Evolutionary conservation across 2,329 filamentous ascomycete species (phyloP).

Genomic region (Hypocreales sp.): DNA sequence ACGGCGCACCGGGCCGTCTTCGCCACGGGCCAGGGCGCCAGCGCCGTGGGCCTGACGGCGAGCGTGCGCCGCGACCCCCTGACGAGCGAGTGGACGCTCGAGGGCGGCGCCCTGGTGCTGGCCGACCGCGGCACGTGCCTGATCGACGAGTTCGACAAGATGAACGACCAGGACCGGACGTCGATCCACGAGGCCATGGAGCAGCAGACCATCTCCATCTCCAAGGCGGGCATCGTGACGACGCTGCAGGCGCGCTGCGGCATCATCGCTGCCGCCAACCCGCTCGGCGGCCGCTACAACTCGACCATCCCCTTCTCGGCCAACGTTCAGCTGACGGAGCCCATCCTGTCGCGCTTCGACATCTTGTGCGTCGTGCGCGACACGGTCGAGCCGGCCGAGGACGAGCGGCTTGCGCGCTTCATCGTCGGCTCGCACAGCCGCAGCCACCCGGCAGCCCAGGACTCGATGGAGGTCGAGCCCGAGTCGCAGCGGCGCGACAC

Average conservation of each 20-base stretch:
- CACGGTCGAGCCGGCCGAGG: constrained; percentile 81
- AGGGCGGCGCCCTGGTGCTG: constrained; percentile 87
- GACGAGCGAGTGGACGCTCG: constrained; percentile 93
- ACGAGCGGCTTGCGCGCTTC: constrained; percentile 85
- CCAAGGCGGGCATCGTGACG: constrained; percentile 95
- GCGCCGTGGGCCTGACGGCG: constrained; percentile 91
- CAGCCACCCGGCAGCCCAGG: constrained; percentile 53
- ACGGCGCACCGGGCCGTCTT: constrained; percentile 95
- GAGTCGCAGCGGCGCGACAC: constrained; percentile 29
- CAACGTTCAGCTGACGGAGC: constrained; percentile 93
- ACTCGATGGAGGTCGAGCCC: constrained; percentile 48
- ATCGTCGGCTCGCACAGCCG: constrained; percentile 89
- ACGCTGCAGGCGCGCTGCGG: constrained; percentile 91
- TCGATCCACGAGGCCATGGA: constrained; percentile 99
- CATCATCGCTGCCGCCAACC: constrained; percentile 93
- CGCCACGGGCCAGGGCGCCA: constrained; percentile 92
- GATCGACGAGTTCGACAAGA: constrained; percentile 99
- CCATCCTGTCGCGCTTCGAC: constrained; percentile 94
- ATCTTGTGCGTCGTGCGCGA: constrained; percentile 93
- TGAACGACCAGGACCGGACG: constrained; percentile 97
- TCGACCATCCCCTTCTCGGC: constrained; percentile 89
- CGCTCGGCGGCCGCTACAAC: constrained; percentile 92
- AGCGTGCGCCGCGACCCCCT: constrained; percentile 90
- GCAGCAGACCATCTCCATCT: constrained; percentile 98
- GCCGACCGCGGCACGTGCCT: constrained; percentile 90